Evolutionary conservation across 2,329 filamentous ascomycete genomes (phyloP).

Genomic region (Bipolaris oryzae): DNA sequence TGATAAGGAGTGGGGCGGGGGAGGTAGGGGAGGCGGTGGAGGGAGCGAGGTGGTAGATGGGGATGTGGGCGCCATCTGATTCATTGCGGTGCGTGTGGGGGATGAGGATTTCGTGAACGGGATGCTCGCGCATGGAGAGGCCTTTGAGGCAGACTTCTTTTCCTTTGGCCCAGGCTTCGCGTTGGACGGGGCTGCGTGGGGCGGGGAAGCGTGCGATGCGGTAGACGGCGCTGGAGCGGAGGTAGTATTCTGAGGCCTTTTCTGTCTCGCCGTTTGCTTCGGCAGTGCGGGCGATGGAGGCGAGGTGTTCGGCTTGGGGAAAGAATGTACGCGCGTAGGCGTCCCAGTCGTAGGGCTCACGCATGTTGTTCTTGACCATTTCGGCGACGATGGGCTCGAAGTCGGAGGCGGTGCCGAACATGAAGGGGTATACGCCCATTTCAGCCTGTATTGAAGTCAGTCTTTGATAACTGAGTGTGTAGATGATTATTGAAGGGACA

Average conservation of each 20-base stretch:
- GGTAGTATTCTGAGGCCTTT: slow-evolving; percentile 66
- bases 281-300: slow-evolving; percentile 58
- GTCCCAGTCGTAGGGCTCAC: slow-evolving; percentile 67
- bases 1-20: slow-evolving; percentile 59
- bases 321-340: slow-evolving; percentile 68
- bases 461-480: no score
- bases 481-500: no score
- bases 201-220: slow-evolving; percentile 74
- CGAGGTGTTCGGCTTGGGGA: slow-evolving; percentile 64
- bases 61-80: slow-evolving; percentile 63
- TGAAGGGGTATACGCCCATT: slow-evolving; percentile 74
- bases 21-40: slow-evolving; percentile 49
- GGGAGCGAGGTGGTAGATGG: slow-evolving; percentile 69
- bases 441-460: slow-evolving; percentile 31
- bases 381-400: slow-evolving; percentile 72
- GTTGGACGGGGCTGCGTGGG: slow-evolving; percentile 57
- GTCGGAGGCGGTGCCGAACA: slow-evolving; percentile 71
- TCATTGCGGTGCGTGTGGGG: slow-evolving; percentile 60
- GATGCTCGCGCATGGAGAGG: slow-evolving; percentile 53
- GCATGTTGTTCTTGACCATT: slow-evolving; percentile 65
- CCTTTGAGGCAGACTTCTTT: slow-evolving; percentile 68
- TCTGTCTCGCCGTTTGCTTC: slow-evolving; percentile 56
- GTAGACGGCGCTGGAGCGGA: slow-evolving; percentile 65
- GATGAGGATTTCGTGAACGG: slow-evolving; percentile 66
- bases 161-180: slow-evolving; percentile 68